A percentile compares a stretch with the other conserved stretches of the same genome.
Evolutionary conservation across 768 basidiomycete species (phyloP).

Genomic region (Naganishia kalamii): DNA sequence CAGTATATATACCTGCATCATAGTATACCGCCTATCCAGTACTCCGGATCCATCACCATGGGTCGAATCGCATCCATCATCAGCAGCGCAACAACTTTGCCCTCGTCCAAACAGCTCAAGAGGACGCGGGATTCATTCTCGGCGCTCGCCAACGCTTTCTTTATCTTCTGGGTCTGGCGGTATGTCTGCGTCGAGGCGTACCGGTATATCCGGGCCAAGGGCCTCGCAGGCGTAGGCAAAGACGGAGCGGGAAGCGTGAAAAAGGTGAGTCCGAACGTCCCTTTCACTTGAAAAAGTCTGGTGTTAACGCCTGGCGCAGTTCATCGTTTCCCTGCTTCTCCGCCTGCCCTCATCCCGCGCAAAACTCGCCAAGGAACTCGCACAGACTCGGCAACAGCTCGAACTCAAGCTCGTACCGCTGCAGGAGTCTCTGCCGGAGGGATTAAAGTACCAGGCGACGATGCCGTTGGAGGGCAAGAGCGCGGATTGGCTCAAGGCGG

Average conservation of each 20-base stretch:
- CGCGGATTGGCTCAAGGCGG: slow-evolving; percentile 37
- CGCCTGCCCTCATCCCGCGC: slow-evolving; percentile 35
- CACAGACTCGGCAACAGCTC: slow-evolving; percentile 29
- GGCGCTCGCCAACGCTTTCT: slow-evolving; percentile 53
- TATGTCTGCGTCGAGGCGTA: slow-evolving; percentile 29
- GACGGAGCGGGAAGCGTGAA: slow-evolving; percentile 1
- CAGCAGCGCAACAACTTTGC: background rate
- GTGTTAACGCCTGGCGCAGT: too few relatives aligned
- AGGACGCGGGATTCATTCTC: slow-evolving; percentile 67
- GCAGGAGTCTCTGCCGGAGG: slow-evolving; percentile 28
- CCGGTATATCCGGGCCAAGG: slow-evolving; percentile 39
- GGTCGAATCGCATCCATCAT: background rate
- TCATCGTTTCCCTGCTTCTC: slow-evolving; percentile 33
- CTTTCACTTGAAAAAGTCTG: too few relatives aligned
- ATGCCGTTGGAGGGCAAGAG: slow-evolving; percentile 36
- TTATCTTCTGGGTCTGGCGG: slow-evolving; percentile 29
- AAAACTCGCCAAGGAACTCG: slow-evolving; percentile 35
- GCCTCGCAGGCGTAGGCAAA: slow-evolving; percentile 23
- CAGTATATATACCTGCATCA: too few relatives aligned
- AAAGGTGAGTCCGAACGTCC: background rate
- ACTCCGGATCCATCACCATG: background rate
- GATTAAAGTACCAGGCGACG: slow-evolving; percentile 25
- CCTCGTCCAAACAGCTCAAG: slow-evolving; percentile 62
- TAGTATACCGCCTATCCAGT: too few relatives aligned
- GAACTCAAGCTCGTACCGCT: slow-evolving; percentile 35